These are phyloP conservation scores for Madurella fahalii DNA, from an alignment of 2,329 filamentous ascomycete genomes.

Conservation along the genomic window DNA sequence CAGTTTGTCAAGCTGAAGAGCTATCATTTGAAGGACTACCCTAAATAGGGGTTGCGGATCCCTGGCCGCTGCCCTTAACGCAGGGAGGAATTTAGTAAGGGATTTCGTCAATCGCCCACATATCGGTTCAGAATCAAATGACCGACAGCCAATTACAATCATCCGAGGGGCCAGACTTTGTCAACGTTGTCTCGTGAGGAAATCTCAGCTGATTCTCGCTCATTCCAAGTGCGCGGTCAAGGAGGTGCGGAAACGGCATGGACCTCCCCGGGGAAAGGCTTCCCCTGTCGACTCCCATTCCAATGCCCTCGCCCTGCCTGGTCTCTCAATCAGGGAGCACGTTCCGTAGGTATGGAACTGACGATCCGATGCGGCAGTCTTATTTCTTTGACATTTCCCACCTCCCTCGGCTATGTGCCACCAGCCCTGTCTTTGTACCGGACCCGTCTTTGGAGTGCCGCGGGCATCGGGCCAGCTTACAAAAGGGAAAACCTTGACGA, in stretches of 20 bases:
- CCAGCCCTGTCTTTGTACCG: slow-evolving; percentile 19
- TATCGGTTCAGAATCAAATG: slow-evolving; percentile 14
- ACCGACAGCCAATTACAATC: slow-evolving; percentile 3
- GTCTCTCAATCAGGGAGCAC: slow-evolving; percentile 2
- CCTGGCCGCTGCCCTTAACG: slow-evolving; percentile 7
- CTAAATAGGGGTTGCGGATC: slow-evolving; percentile 43
- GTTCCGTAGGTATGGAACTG: slow-evolving; percentile 15
- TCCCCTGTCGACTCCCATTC: slow-evolving; percentile 16
- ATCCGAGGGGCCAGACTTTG: not conserved
- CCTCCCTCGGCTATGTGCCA: slow-evolving; percentile 6
- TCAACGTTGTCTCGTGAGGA: slow-evolving; percentile 14
- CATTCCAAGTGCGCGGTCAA: slow-evolving; percentile 22
- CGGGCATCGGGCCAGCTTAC: not conserved
- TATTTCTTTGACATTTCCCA: slow-evolving; percentile 20
- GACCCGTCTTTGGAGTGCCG: slow-evolving; percentile 10
- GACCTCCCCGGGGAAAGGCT: slow-evolving; percentile 9
- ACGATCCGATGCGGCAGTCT: slow-evolving; percentile 13
- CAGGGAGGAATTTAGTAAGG: slow-evolving; percentile 20
- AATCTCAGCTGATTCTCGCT: slow-evolving; percentile 12
- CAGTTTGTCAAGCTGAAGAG: slow-evolving; percentile 96
- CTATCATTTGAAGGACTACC: slow-evolving; percentile 83
- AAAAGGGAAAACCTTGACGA: slow-evolving; percentile 8
- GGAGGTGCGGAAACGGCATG: slow-evolving; percentile 17
- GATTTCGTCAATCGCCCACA: slow-evolving; percentile 12
- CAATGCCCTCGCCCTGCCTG: slow-evolving; percentile 7